Conservation (phyloP, 1,139 yeast species). For the Yamadazyma siamensis region DNA sequence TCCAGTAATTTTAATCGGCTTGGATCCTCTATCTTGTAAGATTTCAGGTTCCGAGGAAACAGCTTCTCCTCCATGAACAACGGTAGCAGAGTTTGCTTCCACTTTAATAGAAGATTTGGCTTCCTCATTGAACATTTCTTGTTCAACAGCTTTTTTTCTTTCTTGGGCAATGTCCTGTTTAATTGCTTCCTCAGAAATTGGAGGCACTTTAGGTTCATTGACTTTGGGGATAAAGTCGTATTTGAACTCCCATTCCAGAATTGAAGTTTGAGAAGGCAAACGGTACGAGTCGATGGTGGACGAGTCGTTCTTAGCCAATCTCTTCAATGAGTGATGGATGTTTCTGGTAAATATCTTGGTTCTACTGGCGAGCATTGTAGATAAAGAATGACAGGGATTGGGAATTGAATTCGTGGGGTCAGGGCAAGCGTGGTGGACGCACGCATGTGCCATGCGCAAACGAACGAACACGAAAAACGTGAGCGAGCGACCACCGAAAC, state of each 20-base stretch:
- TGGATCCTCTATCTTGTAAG: conserved; percentile 35
- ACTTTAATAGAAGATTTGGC: conserved; percentile 38
- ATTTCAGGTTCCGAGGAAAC: conserved; percentile 39
- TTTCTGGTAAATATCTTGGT: conserved; percentile 13
- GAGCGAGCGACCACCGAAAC: no score
- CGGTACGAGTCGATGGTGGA: conserved; percentile 45
- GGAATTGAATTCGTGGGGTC: conserved; percentile 5
- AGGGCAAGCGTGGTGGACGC: conserved; percentile 2
- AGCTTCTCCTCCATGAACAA: conserved; percentile 44
- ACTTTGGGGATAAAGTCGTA: conserved; percentile 48
- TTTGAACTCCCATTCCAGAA: conserved; percentile 50
- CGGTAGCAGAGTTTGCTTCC: conserved; percentile 42
- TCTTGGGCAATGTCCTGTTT: conserved; percentile 46
- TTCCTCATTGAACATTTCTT: conserved; percentile 38
- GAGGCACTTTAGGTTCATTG: conserved; percentile 49
- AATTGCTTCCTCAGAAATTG: conserved; percentile 49
- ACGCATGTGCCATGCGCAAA: conserved; percentile 2
- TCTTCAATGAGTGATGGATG: conserved; percentile 10
- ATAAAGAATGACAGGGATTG: conserved; percentile 1
- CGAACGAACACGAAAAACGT: no score
- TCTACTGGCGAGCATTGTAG: conserved; percentile 4
- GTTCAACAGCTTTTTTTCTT: conserved; percentile 39
- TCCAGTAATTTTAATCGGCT: conserved; percentile 21
- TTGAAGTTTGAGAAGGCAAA: conserved; percentile 47
- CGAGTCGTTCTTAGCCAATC: conserved; percentile 39